A percentile compares a stretch with the other conserved stretches of the same genome.
Conservation (phyloP, 306 rosid genomes). For the Medicago arabica region DNA sequence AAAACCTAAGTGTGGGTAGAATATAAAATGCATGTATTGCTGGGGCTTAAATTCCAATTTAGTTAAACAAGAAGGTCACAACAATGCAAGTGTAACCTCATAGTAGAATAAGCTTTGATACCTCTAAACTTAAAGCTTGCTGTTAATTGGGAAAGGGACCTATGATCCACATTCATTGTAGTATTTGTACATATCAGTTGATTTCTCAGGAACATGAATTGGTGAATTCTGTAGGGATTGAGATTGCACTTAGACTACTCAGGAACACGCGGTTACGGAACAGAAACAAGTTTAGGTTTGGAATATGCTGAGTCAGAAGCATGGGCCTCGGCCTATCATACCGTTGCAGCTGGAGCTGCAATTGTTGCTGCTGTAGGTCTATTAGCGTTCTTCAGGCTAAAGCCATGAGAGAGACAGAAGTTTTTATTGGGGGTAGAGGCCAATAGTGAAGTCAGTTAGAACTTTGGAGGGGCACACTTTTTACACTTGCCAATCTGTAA, state of each 20-base stretch:
- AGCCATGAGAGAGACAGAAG: not conserved
- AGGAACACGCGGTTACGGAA: constrained; percentile 47
- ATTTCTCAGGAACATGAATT: constrained; percentile 32
- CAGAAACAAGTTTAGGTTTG: constrained; percentile 36
- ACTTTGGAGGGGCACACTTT: constrained; percentile 42
- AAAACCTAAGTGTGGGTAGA: not conserved
- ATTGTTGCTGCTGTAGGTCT: constrained; percentile 71
- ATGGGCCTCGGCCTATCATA: constrained; percentile 67
- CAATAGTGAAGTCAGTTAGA: constrained; percentile 28
- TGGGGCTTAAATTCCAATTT: constrained; percentile 7
- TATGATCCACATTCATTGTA: not conserved
- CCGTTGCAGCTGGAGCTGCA: constrained; percentile 79
- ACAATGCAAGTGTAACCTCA: constrained; percentile 6
- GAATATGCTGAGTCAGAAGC: constrained; percentile 61
- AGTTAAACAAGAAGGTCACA: not conserved
- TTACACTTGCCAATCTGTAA: constrained; percentile 41
- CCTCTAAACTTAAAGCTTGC: not conserved
- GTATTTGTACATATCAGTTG: not conserved
- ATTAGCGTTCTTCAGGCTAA: constrained; percentile 60
- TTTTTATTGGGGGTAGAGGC: constrained; percentile 31
- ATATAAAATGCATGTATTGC: not conserved
- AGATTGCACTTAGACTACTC: constrained; percentile 88
- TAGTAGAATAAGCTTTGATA: not conserved
- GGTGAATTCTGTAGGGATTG: constrained; percentile 69
- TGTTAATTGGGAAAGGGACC: constrained; percentile 3